A percentile compares a stretch with the other conserved stretches of the same genome.
Evolutionary conservation across 352 stramenopile species (phyloP).

Genomic region (Pythium rhizo-oryzae): DNA sequence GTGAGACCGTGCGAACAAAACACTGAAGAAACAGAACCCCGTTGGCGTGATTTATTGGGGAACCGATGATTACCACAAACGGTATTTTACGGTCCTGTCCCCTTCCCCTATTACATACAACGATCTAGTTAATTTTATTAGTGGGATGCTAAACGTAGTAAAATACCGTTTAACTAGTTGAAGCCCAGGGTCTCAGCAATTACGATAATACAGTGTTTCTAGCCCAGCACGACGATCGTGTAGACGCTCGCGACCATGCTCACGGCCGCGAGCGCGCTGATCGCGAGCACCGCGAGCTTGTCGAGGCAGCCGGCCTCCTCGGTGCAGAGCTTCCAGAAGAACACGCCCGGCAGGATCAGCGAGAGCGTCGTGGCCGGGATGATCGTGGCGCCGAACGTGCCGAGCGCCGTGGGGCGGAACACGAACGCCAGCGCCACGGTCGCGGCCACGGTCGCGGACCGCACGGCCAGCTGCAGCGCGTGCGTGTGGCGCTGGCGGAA

Average conservation of each 20-base stretch:
- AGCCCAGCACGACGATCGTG: slow-evolving; percentile 37
- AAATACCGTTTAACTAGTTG: too few relatives aligned
- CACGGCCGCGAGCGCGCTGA: slow-evolving; percentile 50
- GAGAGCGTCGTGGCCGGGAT: slow-evolving; percentile 60
- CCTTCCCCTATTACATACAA: too few relatives aligned
- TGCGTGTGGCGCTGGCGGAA: slow-evolving; percentile 14
- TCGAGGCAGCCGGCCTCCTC: slow-evolving; percentile 58
- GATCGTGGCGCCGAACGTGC: slow-evolving; percentile 68
- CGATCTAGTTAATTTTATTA: too few relatives aligned
- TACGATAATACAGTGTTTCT: too few relatives aligned
- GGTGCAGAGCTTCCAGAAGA: slow-evolving; percentile 69
- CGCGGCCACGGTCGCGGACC: slow-evolving; percentile 49
- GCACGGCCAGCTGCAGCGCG: slow-evolving; percentile 47
- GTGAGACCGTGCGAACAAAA: too few relatives aligned
- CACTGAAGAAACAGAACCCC: too few relatives aligned
- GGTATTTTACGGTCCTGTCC: too few relatives aligned
- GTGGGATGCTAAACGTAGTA: too few relatives aligned
- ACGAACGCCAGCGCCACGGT: slow-evolving; percentile 59
- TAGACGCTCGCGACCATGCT: slow-evolving; percentile 54
- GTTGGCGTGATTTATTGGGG: too few relatives aligned
- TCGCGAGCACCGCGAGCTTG: slow-evolving; percentile 41
- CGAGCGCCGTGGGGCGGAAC: slow-evolving; percentile 54
- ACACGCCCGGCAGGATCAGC: slow-evolving; percentile 64
- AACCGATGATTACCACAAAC: too few relatives aligned
- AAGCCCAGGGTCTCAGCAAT: too few relatives aligned